These are phyloP conservation scores for Syncephalastrum contaminatum DNA, from an alignment of 371 early-diverging fungal genomes.

Conservation along the genomic window DNA sequence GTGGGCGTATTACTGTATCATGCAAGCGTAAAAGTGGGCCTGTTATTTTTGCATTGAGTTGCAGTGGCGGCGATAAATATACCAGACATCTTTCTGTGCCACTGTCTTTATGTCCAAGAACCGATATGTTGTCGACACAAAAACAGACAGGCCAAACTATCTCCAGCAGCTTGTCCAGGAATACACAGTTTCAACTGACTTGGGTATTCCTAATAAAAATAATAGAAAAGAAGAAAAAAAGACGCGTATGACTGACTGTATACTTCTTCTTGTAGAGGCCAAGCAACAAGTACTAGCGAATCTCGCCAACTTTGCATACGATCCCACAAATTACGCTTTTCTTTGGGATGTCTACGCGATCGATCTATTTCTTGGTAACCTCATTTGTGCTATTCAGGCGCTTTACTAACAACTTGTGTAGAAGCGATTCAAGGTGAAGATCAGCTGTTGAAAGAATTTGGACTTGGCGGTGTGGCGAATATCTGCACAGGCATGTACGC, in stretches of 20 bases:
- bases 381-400: neutral
- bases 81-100: neutral
- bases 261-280: constrained; percentile 26
- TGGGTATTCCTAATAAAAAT: neutral
- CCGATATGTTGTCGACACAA: too few relatives aligned
- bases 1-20: too few relatives aligned
- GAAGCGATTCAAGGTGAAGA: constrained; percentile 31
- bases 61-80: too few relatives aligned
- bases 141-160: constrained; percentile 7
- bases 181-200: neutral
- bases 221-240: too few relatives aligned
- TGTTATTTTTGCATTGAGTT: too few relatives aligned
- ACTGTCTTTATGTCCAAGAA: neutral
- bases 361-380: constrained; percentile 51
- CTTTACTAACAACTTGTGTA: constrained; percentile 2
- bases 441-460: constrained; percentile 43
- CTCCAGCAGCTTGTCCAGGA: constrained; percentile 6
- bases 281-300: constrained; percentile 56
- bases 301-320: constrained; percentile 64
- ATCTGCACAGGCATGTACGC: constrained; percentile 39
- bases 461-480: constrained; percentile 55
- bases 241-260: too few relatives aligned
- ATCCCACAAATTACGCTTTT: constrained; percentile 55
- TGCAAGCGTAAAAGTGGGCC: too few relatives aligned
- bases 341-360: constrained; percentile 46